phyloP scores from a whole-genome alignment of 495 filamentous ascomycete genomes.

The Penicillium verhagenii region DNA sequence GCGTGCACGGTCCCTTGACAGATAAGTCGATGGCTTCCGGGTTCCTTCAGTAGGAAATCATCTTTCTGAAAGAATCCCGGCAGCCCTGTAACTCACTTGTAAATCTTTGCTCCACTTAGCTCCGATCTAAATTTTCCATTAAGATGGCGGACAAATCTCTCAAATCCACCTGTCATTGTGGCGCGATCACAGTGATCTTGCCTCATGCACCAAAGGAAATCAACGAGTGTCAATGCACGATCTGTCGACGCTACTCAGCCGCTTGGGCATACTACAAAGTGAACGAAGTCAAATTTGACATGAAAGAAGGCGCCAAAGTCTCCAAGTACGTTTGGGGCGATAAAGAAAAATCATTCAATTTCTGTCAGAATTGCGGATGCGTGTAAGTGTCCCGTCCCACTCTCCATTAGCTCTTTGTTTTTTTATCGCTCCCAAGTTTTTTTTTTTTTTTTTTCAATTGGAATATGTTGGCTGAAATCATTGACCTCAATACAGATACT shows the following conservation, averaged over 20 bases:
- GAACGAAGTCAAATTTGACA: constrained; percentile 13
- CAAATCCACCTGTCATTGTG: constrained; percentile 13
- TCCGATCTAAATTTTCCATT: not conserved
- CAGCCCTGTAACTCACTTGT: too few relatives aligned
- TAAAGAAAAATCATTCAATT: constrained; percentile 12
- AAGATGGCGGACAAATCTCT: constrained; percentile 10
- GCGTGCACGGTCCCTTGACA: too few relatives aligned
- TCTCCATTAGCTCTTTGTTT: constrained; percentile 1
- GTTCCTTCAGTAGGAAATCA: too few relatives aligned
- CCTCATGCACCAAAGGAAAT: constrained; percentile 12
- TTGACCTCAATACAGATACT: constrained; percentile 4
- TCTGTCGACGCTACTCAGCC: constrained; percentile 17
- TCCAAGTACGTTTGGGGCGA: constrained; percentile 13
- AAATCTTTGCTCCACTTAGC: constrained; percentile 12
- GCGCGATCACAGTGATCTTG: constrained; percentile 13
- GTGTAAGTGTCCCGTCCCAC: too few relatives aligned
- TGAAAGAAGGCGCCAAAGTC: constrained; percentile 12
- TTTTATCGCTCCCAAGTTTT: too few relatives aligned
- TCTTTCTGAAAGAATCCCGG: too few relatives aligned
- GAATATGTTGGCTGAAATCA: constrained; percentile 2
- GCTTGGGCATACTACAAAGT: constrained; percentile 17
- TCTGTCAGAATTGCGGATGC: constrained; percentile 13
- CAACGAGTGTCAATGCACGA: constrained; percentile 18
- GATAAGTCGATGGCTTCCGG: too few relatives aligned
- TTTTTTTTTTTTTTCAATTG: constrained; percentile 4